Conservation (phyloP, 208 protist genomes). For the Trypanosoma scelopori region DNA sequence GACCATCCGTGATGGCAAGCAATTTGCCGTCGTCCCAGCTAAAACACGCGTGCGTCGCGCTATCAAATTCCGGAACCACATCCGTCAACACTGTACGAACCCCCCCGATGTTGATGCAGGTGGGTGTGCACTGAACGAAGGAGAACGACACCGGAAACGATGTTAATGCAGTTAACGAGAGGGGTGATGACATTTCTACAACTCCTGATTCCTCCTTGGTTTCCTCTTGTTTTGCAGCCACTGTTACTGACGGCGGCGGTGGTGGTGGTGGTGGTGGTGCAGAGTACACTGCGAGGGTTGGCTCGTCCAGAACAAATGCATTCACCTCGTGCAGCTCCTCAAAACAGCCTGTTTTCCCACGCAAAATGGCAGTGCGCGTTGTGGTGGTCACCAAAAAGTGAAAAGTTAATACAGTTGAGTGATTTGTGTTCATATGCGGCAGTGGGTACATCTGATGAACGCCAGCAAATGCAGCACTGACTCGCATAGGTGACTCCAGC, state of each 20-base stretch:
- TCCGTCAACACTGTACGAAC: neutral
- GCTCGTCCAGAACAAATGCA: constrained; percentile 21
- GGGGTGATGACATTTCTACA: neutral
- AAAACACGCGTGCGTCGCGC: constrained; percentile 25
- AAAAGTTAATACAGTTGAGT: neutral
- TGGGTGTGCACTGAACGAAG: constrained; percentile 28
- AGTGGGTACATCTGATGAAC: constrained; percentile 30
- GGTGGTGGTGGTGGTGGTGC: neutral
- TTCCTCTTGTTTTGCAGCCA: neutral
- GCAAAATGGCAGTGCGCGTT: constrained; percentile 5
- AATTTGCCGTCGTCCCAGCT: constrained; percentile 4
- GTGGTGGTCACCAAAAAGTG: constrained; percentile 21
- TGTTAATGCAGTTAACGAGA: neutral
- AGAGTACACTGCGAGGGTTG: constrained; percentile 23
- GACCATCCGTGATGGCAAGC: constrained; percentile 17
- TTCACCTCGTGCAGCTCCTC: constrained; percentile 1
- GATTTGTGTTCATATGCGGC: constrained; percentile 1
- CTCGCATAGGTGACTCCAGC: constrained; percentile 7
- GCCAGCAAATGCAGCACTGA: constrained; percentile 24
- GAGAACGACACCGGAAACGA: neutral
- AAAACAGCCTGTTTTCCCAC: neutral
- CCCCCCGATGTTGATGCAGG: constrained; percentile 8
- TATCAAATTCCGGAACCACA: constrained; percentile 12
- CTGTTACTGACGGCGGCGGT: too few relatives aligned
- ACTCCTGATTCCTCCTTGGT: too few relatives aligned